phyloP scores from a whole-genome alignment of 2,329 filamentous ascomycete species.

The Colletotrichum simmondsii region DNA sequence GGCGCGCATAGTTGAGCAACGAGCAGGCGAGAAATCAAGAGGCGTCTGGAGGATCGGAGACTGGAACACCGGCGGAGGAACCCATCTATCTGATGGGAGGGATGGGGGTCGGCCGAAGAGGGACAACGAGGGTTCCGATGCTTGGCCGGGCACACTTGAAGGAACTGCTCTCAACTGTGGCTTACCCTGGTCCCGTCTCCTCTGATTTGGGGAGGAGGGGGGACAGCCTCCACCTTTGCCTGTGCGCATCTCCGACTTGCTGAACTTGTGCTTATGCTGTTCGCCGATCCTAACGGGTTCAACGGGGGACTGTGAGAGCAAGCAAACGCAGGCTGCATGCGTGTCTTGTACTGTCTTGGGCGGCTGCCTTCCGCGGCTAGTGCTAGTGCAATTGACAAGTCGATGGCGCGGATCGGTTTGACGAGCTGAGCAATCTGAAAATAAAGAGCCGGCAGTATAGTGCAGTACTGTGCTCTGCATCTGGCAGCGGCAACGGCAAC shows the following conservation, averaged over 20 bases:
- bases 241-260: slow-evolving; percentile 28
- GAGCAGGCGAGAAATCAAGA: slow-evolving; percentile 10
- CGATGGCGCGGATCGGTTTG: slow-evolving; percentile 5
- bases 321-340: slow-evolving; percentile 32
- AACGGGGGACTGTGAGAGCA: slow-evolving; percentile 27
- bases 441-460: slow-evolving; percentile 2
- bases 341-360: slow-evolving; percentile 28
- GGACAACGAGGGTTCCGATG: slow-evolving; percentile 23
- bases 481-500: slow-evolving; percentile 26
- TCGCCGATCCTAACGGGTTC: slow-evolving; percentile 29
- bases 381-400: slow-evolving; percentile 18
- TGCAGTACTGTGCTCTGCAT: slow-evolving; percentile 27
- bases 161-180: background rate
- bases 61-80: slow-evolving; percentile 17
- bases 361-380: slow-evolving; percentile 33
- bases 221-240: slow-evolving; percentile 6
- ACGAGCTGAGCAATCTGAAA: slow-evolving; percentile 12
- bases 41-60: slow-evolving; percentile 16
- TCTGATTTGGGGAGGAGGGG: background rate
- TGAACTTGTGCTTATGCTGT: slow-evolving; percentile 28
- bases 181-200: background rate
- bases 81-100: slow-evolving; percentile 1
- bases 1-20: slow-evolving; percentile 30
- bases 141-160: slow-evolving; percentile 24
- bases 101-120: slow-evolving; percentile 16